phyloP scores from a whole-genome alignment of 2,329 filamentous ascomycete species.

The Talaromyces sp. region DNA sequence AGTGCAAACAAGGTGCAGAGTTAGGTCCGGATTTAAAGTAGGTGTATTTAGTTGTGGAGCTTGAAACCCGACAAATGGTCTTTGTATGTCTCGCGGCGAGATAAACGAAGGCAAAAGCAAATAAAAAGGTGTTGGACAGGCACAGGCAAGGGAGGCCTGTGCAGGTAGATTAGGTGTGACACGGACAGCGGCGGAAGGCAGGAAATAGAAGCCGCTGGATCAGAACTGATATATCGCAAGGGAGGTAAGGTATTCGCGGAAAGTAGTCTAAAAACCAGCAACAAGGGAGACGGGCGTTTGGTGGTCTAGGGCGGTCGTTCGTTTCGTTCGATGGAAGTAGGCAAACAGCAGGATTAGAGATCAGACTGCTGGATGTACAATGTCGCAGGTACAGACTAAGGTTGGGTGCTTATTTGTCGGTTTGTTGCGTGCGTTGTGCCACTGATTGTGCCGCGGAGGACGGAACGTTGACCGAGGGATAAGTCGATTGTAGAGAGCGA shows the following conservation, averaged over 20 bases:
- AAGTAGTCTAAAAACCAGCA: neutral
- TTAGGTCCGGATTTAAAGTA: neutral
- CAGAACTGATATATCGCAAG: constrained; percentile 15
- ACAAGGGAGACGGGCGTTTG: constrained; percentile 6
- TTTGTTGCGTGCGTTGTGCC: constrained; percentile 1
- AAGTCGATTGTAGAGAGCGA: neutral
- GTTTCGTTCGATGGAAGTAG: constrained; percentile 1
- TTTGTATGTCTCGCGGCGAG: neutral
- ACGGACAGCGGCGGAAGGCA: constrained; percentile 8
- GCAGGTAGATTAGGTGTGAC: constrained; percentile 13
- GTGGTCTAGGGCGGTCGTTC: neutral
- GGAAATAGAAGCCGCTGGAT: constrained; percentile 10
- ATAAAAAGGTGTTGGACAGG: neutral
- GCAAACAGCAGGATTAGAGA: constrained; percentile 9
- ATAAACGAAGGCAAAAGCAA: constrained; percentile 6
- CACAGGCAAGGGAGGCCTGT: constrained; percentile 13
- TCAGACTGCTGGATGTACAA: constrained; percentile 7
- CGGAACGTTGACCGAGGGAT: constrained; percentile 1
- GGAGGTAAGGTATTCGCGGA: constrained; percentile 6
- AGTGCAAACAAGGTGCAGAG: constrained; percentile 8
- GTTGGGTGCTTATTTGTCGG: constrained; percentile 5
- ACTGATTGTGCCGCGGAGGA: neutral
- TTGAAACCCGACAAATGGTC: neutral
- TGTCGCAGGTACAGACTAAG: neutral
- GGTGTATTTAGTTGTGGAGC: neutral